Evolutionary conservation across 2,329 filamentous ascomycete species (phyloP).

Genomic region (Phaeoacremonium minimum): DNA sequence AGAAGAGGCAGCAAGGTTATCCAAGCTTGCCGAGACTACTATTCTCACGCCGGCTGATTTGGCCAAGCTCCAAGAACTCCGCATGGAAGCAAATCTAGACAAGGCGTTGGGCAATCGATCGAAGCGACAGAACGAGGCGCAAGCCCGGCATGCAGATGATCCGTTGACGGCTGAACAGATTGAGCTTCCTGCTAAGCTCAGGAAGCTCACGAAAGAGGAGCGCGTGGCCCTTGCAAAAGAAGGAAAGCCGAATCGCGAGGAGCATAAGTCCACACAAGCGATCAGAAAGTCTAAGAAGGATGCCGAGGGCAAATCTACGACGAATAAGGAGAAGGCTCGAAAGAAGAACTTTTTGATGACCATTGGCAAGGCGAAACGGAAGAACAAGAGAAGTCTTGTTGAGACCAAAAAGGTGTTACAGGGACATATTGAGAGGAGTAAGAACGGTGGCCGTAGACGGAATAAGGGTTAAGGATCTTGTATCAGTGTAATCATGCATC

Average conservation of each 20-base stretch:
- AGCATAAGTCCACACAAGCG: slow-evolving; percentile 84
- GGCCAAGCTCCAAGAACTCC: slow-evolving; percentile 88
- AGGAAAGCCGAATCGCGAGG: slow-evolving; percentile 70
- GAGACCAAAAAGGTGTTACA: slow-evolving; percentile 78
- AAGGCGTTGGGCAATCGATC: slow-evolving; percentile 48
- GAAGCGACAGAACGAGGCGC: slow-evolving; percentile 44
- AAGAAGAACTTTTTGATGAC: slow-evolving; percentile 99
- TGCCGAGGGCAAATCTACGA: slow-evolving; percentile 87
- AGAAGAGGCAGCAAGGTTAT: slow-evolving; percentile 44
- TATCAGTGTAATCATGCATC: no score
- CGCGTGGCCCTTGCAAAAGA: slow-evolving; percentile 78
- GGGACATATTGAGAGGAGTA: slow-evolving; percentile 77
- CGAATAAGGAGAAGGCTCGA: slow-evolving; percentile 92
- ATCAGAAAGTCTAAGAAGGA: slow-evolving; percentile 84
- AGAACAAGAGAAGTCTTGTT: slow-evolving; percentile 89
- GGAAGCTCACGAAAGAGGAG: slow-evolving; percentile 87
- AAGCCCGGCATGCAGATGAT: slow-evolving; percentile 73
- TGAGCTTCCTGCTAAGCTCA: slow-evolving; percentile 75
- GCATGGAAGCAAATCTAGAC: slow-evolving; percentile 66
- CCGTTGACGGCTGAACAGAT: slow-evolving; percentile 88
- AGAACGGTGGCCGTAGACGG: slow-evolving; percentile 76
- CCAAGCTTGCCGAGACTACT: slow-evolving; percentile 82
- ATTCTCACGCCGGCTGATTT: slow-evolving; percentile 95
- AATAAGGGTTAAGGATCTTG: slow-evolving; percentile 55
- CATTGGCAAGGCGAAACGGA: slow-evolving; percentile 88